A percentile compares a stretch with the other conserved stretches of the same genome.
phyloP scores from a whole-genome alignment of 202 grass and related monocot species.

The Setaria viridis region DNA sequence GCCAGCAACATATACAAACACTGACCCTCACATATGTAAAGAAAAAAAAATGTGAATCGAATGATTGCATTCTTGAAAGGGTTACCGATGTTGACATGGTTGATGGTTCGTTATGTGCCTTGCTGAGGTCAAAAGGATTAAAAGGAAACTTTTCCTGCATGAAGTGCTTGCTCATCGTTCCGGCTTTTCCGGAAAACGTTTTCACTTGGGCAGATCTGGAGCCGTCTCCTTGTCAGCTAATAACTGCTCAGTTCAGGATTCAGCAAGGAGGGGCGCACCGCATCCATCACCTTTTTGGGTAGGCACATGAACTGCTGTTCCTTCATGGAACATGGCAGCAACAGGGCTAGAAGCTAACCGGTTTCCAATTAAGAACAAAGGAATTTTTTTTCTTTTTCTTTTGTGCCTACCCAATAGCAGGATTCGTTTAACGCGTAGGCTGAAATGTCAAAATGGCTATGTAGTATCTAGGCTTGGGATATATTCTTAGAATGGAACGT shows the following conservation, averaged over 20 bases:
- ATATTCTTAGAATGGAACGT: neutral
- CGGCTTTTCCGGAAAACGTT: conserved; percentile 33
- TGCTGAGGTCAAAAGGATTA: conserved; percentile 33
- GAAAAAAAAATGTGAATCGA: neutral
- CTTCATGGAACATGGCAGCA: conserved; percentile 24
- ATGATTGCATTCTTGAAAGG: neutral
- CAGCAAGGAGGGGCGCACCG: neutral
- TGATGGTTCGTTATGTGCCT: neutral
- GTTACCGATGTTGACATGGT: neutral
- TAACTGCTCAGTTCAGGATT: neutral
- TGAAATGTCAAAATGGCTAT: neutral
- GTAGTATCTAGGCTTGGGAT: neutral
- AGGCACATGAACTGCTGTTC: conserved; percentile 11
- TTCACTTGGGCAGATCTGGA: conserved; percentile 8
- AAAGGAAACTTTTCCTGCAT: neutral
- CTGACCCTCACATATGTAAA: neutral
- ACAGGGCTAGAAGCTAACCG: neutral
- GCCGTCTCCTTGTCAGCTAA: conserved; percentile 2
- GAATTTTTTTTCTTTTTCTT: neutral
- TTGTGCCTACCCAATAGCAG: neutral
- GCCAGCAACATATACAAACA: neutral
- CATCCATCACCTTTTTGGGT: neutral
- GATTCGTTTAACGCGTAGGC: neutral
- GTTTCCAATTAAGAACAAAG: neutral
- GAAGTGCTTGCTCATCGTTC: conserved; percentile 18